Base-by-base conservation (phyloP, 306 rosid species). In the Malus orientalis region DNA sequence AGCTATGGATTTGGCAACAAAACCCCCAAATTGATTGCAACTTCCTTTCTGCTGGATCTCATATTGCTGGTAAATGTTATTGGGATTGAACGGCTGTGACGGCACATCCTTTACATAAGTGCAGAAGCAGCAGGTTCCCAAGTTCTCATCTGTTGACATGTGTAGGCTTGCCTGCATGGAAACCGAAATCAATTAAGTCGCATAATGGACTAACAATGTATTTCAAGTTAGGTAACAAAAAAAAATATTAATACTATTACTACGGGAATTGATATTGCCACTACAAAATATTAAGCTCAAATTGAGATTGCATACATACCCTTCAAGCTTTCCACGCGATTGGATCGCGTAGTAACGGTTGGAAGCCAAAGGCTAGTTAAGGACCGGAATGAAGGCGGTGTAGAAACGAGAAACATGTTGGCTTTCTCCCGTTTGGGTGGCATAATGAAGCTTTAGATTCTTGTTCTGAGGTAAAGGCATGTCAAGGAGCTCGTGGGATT, bases 391-490 rank as follows among this genome's bases (percentile, higher is more conserved):
- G 73, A 89, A 86, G 77, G 79, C 73, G 5, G 85, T 84, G 53
- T 81, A 84, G 70, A 80, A 84, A 67, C 33, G 74, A 49, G 83
- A 19, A 55, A 70, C 70, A 7, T 15, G 58, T 11, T 0, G 2
- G 55, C 1, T 0, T 2, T 65, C 0, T 6, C 61, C 61, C 3
- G 0, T 14, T 1, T 85, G 80, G 7, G 91, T 53, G 54, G 79
- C 30, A 51, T 84, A 85, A 18, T 61, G 78, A 63, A 87, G 69
- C 80, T 85, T 82, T 74, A 86, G 86, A 16, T 80, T 42, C 80
- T 71, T 44, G 73, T 88, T 87, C 79, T 92, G 93, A 72, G 97
- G 96, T 70, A 90, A 87, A 67, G 96, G 97, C 33, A 87, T 78
- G 4, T 19, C 75, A 74, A 67, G 72, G 55, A 88, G 76, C 59